phyloP scores from a whole-genome alignment of 1,139 yeast genomes.

The Wickerhamomyces sp. region DNA sequence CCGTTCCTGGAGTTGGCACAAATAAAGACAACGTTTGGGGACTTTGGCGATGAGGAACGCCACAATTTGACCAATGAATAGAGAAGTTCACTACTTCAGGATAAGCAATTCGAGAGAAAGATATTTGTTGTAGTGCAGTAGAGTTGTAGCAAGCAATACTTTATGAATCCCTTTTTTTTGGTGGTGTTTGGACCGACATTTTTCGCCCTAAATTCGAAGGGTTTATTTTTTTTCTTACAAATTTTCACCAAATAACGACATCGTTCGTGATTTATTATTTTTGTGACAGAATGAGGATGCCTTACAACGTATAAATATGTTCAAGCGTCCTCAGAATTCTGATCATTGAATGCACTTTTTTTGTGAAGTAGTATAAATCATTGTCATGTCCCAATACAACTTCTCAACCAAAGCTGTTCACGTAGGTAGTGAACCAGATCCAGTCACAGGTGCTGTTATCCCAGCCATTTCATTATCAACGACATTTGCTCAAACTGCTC shows the following conservation, averaged over 20 bases:
- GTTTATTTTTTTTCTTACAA: neutral
- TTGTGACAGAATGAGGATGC: neutral
- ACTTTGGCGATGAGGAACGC: neutral
- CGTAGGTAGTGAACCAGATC: constrained; percentile 73
- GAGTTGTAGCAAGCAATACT: too few species aligned
- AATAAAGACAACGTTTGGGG: neutral
- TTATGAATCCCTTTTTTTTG: neutral
- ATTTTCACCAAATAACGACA: neutral
- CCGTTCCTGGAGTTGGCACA: constrained; percentile 2
- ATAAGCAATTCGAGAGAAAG: too few species aligned
- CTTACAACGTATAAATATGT: too few species aligned
- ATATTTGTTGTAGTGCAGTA: too few species aligned
- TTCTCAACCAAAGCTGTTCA: constrained; percentile 85
- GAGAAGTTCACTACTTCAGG: too few species aligned
- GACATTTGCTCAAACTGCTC: constrained; percentile 77
- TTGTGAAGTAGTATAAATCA: constrained; percentile 14
- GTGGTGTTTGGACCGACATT: neutral
- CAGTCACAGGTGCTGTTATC: constrained; percentile 80
- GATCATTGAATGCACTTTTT: too few species aligned
- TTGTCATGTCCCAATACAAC: constrained; percentile 26
- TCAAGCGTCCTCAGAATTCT: neutral
- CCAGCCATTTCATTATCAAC: constrained; percentile 82
- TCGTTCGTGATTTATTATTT: neutral
- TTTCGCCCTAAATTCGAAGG: too few species aligned
- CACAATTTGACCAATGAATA: neutral